A percentile compares a stretch with the other conserved stretches of the same genome.
Evolutionary conservation across 2,329 filamentous ascomycete species (phyloP).

Genomic region (Orbilia javanica): DNA sequence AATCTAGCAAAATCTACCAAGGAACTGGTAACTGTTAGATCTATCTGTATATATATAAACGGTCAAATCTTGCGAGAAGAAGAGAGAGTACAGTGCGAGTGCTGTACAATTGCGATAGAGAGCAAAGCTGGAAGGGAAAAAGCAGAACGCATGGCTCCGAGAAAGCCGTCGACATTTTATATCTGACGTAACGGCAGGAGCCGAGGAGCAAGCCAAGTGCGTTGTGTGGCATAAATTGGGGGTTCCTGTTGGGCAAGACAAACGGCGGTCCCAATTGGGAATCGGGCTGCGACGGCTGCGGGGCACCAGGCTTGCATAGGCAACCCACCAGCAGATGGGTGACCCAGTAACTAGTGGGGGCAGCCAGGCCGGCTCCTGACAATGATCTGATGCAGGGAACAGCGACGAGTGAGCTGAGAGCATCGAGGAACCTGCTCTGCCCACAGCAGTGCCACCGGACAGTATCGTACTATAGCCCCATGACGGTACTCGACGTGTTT

Average conservation of each 20-base stretch:
- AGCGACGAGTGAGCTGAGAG: constrained; percentile 13
- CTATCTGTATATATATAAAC: too few relatives aligned
- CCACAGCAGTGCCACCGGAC: constrained; percentile 1
- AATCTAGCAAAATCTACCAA: constrained; percentile 24
- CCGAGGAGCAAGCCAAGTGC: neutral
- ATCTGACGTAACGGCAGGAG: constrained; percentile 37
- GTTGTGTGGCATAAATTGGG: constrained; percentile 52
- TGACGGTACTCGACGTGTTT: constrained; percentile 39
- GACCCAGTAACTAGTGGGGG: constrained; percentile 13
- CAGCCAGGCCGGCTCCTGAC: constrained; percentile 41
- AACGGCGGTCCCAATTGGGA: constrained; percentile 14
- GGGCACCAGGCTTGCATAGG: constrained; percentile 33
- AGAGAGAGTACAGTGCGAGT: neutral
- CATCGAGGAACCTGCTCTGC: constrained; percentile 12
- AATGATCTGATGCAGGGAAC: constrained; percentile 56
- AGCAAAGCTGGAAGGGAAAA: neutral
- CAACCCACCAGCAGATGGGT: too few relatives aligned
- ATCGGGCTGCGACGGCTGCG: constrained; percentile 48
- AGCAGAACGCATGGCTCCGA: neutral
- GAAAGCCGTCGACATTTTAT: constrained; percentile 23
- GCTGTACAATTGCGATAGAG: neutral
- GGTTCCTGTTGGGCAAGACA: constrained; percentile 20
- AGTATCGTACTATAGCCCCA: constrained; percentile 19
- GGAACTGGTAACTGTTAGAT: constrained; percentile 26
- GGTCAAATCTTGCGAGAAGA: neutral